Base-by-base conservation (phyloP, 345 rosid species). In the Brassica nigra region DNA sequence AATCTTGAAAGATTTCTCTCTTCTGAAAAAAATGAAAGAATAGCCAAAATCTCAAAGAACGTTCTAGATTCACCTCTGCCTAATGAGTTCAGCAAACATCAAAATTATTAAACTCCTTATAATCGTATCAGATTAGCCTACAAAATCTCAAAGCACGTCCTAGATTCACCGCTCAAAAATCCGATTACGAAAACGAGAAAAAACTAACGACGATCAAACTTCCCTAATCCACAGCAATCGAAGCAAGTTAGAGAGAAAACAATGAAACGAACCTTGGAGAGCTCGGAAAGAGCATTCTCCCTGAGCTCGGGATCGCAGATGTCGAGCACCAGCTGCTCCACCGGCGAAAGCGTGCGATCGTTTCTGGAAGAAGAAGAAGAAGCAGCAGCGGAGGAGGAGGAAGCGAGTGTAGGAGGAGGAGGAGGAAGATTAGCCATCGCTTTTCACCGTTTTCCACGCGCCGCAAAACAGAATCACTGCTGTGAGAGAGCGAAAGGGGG, bases 281-380 rank as follows among this genome's bases (percentile, higher is more conserved):
- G 78, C 66, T 88, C 91, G 20, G 77, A 83, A 42, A 93, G 91
- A 54, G 95, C 98, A 36, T 87, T 88, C 74, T 93, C 98, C 16
- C 92, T 89, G 81, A 90, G 95, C 77, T 90, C 91, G 1, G 96
- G 90, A 72, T 87, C 87, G 73, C 86, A 83, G 63, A 91, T 89
- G 64, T 95, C 92, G 74, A 91, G 91, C 7, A 93, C 89, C 86
- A 93, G 76, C 34, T 91, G 90, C 86, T 95, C 96, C 3, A 87
- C 96, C 0, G 94, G 76, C 9, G 86, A 85, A 82, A 83, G 75
- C 65, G 85, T 91, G 75, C 86, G 86, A 80, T 91, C 95, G 80
- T 86, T 91, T 79, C 42, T 82, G 18, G 83, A 67, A 29, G 82
- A 74, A 18, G 83, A 67, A 29, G 82, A 74, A 18, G 18, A 18